These are phyloP conservation scores for Mitragyna speciosa DNA, from an alignment of 257 asterid genomes.

Conservation along the genomic window DNA sequence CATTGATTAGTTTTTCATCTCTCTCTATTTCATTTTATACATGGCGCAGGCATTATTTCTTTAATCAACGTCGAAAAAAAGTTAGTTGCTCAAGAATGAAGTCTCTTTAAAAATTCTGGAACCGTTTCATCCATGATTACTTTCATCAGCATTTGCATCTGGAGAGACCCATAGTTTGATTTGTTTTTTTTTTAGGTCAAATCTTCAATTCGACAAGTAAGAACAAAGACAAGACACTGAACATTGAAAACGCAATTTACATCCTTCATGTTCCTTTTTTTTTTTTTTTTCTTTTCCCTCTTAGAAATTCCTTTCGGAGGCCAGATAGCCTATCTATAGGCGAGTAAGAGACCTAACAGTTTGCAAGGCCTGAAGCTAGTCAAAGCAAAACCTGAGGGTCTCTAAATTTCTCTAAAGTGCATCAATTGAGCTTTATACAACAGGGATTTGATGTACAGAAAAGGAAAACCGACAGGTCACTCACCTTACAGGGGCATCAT, in stretches of 20 bases:
- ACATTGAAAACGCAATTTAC: not conserved
- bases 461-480: not conserved
- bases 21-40: too few species aligned
- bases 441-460: slow-evolving; percentile 5
- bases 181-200: not conserved
- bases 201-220: not conserved
- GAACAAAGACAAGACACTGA: not conserved
- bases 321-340: too few species aligned
- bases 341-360: not conserved
- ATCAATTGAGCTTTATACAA: slow-evolving; percentile 6
- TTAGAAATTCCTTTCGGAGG: not conserved
- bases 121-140: not conserved
- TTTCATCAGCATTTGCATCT: slow-evolving; percentile 1
- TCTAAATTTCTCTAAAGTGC: not conserved
- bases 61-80: too few species aligned
- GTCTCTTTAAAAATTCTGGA: not conserved
- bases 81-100: not conserved
- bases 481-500: slow-evolving; percentile 22
- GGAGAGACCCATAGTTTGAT: not conserved
- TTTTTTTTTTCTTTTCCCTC: not conserved
- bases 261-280: not conserved
- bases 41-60: too few species aligned
- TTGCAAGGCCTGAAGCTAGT: not conserved
- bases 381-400: not conserved
- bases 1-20: too few species aligned